phyloP scores from a whole-genome alignment of 75 land plant genomes.

The Picea sitchensis region DNA sequence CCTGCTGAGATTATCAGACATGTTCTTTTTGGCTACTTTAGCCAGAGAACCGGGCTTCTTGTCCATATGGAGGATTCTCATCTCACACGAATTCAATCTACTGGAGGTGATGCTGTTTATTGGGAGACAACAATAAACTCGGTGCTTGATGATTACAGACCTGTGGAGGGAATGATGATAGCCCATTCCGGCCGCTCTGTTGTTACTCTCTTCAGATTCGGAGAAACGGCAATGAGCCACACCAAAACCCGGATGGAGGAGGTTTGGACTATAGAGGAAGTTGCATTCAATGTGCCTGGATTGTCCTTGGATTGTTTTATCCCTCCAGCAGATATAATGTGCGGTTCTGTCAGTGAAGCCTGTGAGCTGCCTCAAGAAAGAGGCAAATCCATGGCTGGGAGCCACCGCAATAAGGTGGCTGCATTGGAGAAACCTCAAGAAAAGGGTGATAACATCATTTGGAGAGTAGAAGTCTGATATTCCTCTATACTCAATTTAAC shows the following conservation, averaged over 20 bases:
- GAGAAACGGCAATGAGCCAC: constrained; percentile 61
- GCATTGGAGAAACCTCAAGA: constrained; percentile 24
- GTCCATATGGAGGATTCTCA: constrained; percentile 72
- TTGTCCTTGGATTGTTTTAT: constrained; percentile 52
- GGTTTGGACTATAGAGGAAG: constrained; percentile 71
- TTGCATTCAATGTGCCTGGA: constrained; percentile 64
- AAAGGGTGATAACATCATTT: constrained; percentile 15
- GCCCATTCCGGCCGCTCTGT: constrained; percentile 60
- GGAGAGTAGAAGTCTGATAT: constrained; percentile 29
- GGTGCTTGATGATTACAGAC: constrained; percentile 48
- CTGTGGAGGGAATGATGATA: constrained; percentile 57
- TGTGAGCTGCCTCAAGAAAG: constrained; percentile 38
- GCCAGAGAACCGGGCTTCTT: constrained; percentile 75
- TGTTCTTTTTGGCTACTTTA: constrained; percentile 77
- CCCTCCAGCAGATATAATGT: constrained; percentile 60
- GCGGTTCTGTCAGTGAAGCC: constrained; percentile 43
- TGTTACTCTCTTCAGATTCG: constrained; percentile 62
- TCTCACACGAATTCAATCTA: constrained; percentile 41
- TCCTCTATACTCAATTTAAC: neutral
- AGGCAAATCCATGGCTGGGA: constrained; percentile 19
- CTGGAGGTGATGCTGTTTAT: constrained; percentile 34
- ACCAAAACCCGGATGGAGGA: constrained; percentile 59
- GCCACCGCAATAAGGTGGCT: constrained; percentile 31
- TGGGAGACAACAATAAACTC: constrained; percentile 82
- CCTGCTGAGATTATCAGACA: constrained; percentile 69